A percentile compares a stretch with the other conserved stretches of the same genome.
phyloP scores from a whole-genome alignment of 352 stramenopile genomes.

The Globisporangium nodosum region DNA sequence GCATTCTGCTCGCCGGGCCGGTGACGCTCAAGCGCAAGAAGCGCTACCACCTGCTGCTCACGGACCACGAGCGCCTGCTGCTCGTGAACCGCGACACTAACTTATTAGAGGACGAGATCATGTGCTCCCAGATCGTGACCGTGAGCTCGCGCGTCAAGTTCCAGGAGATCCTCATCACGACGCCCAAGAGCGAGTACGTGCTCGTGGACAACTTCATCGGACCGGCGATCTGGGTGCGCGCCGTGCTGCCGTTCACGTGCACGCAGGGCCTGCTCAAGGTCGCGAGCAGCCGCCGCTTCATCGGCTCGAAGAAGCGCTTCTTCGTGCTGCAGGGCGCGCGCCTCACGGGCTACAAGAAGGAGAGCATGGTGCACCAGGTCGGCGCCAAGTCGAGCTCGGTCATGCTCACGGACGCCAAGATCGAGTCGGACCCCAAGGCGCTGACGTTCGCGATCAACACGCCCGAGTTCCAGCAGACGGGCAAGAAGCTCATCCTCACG shows the following conservation, averaged over 20 bases:
- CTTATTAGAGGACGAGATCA: conserved; percentile 86
- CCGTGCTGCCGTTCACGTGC: conserved; percentile 83
- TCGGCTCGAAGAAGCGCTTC: conserved; percentile 84
- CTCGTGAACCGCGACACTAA: conserved; percentile 88
- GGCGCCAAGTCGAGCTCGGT: conserved; percentile 71
- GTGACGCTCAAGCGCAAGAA: conserved; percentile 84
- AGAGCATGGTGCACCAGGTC: conserved; percentile 64
- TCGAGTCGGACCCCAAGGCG: conserved; percentile 61
- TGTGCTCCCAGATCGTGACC: conserved; percentile 84
- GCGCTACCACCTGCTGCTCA: conserved; percentile 77
- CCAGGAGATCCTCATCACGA: conserved; percentile 68
- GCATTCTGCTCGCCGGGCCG: conserved; percentile 70
- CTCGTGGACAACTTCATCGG: conserved; percentile 85
- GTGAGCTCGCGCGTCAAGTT: conserved; percentile 79
- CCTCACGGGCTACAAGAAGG: conserved; percentile 72
- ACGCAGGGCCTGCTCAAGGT: conserved; percentile 81
- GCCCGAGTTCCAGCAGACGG: conserved; percentile 58
- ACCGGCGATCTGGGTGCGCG: conserved; percentile 75
- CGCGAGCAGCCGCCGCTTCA: conserved; percentile 65
- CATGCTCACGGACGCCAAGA: conserved; percentile 50
- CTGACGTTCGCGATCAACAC: conserved; percentile 78
- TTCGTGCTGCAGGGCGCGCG: conserved; percentile 63
- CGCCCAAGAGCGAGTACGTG: conserved; percentile 70
- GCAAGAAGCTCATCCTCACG: conserved; percentile 78
- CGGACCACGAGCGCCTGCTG: conserved; percentile 77